These are phyloP conservation scores for Magnusiomyces starmeri DNA, from an alignment of 1,139 yeast genomes.

Conservation along the genomic window DNA sequence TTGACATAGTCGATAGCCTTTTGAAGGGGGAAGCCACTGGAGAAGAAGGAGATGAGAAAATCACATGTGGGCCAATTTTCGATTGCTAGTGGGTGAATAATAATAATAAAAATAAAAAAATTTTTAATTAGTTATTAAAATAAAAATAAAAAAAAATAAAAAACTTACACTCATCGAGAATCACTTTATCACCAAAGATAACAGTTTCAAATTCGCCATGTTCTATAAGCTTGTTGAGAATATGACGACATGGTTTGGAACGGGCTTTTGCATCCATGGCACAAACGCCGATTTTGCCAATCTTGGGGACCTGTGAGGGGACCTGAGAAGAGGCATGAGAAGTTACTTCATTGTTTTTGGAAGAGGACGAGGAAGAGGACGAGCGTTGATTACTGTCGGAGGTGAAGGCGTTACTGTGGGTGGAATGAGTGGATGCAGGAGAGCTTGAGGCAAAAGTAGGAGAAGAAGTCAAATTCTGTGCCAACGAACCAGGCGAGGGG, in stretches of 20 bases:
- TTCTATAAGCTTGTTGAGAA: constrained; percentile 77
- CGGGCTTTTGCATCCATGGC: constrained; percentile 98
- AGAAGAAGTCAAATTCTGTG: neutral
- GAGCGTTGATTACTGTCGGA: constrained; percentile 8
- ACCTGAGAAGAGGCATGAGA: neutral
- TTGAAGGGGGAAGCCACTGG: constrained; percentile 90
- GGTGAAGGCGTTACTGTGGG: constrained; percentile 2
- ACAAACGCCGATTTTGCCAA: constrained; percentile 96
- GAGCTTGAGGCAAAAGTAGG: constrained; percentile 4
- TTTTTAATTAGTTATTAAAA: neutral
- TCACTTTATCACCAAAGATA: constrained; percentile 95
- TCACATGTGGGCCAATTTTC: constrained; percentile 99
- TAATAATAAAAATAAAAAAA: neutral
- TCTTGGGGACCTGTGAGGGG: constrained; percentile 44
- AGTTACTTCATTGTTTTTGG: constrained; percentile 3
- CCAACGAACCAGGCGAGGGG: neutral
- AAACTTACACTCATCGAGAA: constrained; percentile 60
- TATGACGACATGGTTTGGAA: constrained; percentile 91
- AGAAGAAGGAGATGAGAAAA: constrained; percentile 83
- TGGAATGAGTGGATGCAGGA: constrained; percentile 6
- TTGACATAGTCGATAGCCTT: constrained; percentile 90
- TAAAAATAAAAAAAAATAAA: neutral
- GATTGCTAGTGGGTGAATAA: constrained; percentile 33
- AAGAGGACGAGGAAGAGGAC: constrained; percentile 10
- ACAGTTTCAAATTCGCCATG: constrained; percentile 95